Base-by-base conservation (phyloP, 2,329 filamentous ascomycete species). In the Colletotrichum sp. region DNA sequence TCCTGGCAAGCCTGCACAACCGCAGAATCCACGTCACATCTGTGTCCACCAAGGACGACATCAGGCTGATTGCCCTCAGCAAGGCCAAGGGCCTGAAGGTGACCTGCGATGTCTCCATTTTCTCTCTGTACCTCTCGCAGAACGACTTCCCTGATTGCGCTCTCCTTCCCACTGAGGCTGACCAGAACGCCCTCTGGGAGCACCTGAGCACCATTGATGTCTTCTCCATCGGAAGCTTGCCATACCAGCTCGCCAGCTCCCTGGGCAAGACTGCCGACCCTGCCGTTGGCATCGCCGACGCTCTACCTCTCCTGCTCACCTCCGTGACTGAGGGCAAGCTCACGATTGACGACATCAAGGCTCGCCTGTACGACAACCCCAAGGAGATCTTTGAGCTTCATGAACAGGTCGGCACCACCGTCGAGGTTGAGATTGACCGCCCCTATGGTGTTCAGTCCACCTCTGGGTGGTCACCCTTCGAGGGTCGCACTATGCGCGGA, bases 351-450 rank as follows among this genome's bases (percentile, higher is more conserved):
- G 94, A 96, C 81, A 90, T 96, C 82, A 93, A 91, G 82, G 82
- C 86, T 71, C 92, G 93, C 57, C 89, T 96, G 63, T 94, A 96
- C 82, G 93, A 95, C 81, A 96, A 95, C 82, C 94, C 94, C 4
- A 94, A 94, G 87, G 90, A 91, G 82, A 96, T 96, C 80, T 96
- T 96, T 79, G 94, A 96, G 86, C 90, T 96, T 67, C 94, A 96
- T 79, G 94, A 96, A 79, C 94, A 96, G 85, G 85, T 90, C n/a
- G 92, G 92, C 75, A 93, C 93, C 49, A 91, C 91, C 7, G 89
- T 96, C 44, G 94, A 96, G 86, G 90, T 95, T 26, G 94, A 96
- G 85, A 89, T 96, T 79, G 94, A 95, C 82, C 91, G 94, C 60
- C 90, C 93, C 3, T 94, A 94, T 83, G 88, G 90, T 6, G 87